These are phyloP conservation scores for Adansonia digitata DNA, from an alignment of 345 rosid species.

Conservation along the genomic window DNA sequence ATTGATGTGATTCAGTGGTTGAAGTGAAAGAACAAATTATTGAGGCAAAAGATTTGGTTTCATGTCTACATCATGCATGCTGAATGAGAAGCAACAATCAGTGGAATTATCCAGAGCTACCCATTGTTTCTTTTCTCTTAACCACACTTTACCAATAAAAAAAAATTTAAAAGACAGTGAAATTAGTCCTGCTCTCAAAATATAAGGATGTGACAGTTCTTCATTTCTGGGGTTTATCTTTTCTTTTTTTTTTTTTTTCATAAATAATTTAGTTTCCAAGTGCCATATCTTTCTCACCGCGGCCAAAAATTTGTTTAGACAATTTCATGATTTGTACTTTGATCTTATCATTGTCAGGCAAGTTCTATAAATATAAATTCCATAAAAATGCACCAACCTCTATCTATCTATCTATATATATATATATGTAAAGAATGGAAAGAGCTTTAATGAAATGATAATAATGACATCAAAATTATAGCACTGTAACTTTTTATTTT, in stretches of 20 bases:
- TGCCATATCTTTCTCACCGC: background rate
- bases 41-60: constrained; percentile 6
- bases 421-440: too few relatives aligned
- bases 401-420: too few relatives aligned
- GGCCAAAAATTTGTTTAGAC: background rate
- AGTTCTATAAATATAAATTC: background rate
- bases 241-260: background rate
- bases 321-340: background rate
- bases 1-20: background rate
- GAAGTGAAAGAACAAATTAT: background rate
- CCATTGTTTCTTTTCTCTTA: background rate
- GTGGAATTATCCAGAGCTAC: constrained; percentile 3
- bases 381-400: background rate
- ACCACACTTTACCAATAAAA: background rate
- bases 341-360: background rate
- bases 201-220: constrained; percentile 3
- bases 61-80: constrained; percentile 28
- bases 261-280: too few relatives aligned
- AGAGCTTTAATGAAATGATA: background rate
- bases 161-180: background rate
- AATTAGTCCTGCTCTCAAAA: background rate
- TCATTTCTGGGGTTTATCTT: background rate
- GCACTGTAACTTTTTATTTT: too few relatives aligned
- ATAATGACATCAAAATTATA: constrained; percentile 7
- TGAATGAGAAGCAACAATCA: constrained; percentile 35